Evolutionary conservation across 2,329 filamentous ascomycete genomes (phyloP).

Genomic region (Bretziella fagacearum): DNA sequence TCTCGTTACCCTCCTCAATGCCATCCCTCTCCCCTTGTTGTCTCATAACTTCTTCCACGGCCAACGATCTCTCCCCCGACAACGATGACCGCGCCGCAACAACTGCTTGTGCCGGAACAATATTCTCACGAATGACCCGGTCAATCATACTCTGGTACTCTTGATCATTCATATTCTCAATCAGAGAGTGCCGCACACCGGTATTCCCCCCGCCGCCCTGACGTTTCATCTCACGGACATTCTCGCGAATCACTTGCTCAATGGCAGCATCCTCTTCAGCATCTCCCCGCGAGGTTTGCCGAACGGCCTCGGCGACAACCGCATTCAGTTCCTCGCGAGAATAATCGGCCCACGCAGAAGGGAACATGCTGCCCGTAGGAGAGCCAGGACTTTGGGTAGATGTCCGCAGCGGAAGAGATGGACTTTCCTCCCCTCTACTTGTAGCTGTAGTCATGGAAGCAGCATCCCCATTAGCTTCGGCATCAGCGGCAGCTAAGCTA

Average conservation of each 20-base stretch:
- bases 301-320: neutral
- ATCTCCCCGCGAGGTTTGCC: constrained; percentile 2
- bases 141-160: constrained; percentile 5
- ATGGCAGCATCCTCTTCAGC: constrained; percentile 6
- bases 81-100: neutral
- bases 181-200: neutral
- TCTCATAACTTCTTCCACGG: neutral
- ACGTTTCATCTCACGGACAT: constrained; percentile 1
- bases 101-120: neutral
- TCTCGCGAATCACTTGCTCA: constrained; percentile 6
- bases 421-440: neutral
- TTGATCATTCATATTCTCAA: constrained; percentile 1
- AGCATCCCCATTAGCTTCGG: neutral
- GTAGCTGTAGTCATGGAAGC: neutral
- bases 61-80: neutral
- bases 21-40: neutral
- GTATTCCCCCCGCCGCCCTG: neutral
- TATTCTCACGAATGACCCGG: constrained; percentile 3
- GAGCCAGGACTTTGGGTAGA: neutral
- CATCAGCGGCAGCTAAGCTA: neutral
- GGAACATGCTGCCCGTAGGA: neutral
- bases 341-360: constrained; percentile 1
- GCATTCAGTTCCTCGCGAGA: neutral
- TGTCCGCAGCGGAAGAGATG: neutral
- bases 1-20: neutral